Evolutionary conservation across 352 stramenopile genomes (phyloP).

Genomic region (Phytophthora europaea): DNA sequence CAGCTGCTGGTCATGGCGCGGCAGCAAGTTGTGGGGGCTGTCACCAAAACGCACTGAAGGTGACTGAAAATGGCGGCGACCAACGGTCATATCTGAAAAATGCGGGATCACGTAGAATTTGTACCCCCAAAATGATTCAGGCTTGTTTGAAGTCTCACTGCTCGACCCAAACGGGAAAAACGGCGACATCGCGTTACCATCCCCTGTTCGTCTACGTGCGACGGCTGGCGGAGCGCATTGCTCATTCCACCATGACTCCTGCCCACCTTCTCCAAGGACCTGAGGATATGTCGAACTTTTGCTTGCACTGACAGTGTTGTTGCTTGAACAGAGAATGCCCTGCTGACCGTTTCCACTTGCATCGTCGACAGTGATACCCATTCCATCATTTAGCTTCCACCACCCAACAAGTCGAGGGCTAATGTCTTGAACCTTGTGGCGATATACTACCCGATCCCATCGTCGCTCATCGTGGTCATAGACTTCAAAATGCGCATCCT

Average conservation of each 20-base stretch:
- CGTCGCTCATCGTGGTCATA: slow-evolving; percentile 59
- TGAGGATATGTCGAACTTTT: neutral
- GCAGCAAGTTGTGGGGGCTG: slow-evolving; percentile 20
- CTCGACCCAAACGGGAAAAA: slow-evolving; percentile 39
- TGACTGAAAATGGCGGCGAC: slow-evolving; percentile 59
- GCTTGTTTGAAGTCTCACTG: neutral
- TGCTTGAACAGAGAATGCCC: slow-evolving; percentile 10
- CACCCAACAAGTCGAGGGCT: slow-evolving; percentile 54
- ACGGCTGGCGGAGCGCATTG: slow-evolving; percentile 33
- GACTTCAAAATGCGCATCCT: slow-evolving; percentile 62
- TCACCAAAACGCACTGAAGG: slow-evolving; percentile 38
- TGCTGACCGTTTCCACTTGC: slow-evolving; percentile 45
- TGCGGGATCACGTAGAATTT: slow-evolving; percentile 81
- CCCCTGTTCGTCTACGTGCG: slow-evolving; percentile 41
- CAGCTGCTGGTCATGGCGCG: slow-evolving; percentile 69
- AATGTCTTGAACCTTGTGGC: slow-evolving; percentile 72
- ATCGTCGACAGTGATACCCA: slow-evolving; percentile 49
- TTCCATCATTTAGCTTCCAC: slow-evolving; percentile 76
- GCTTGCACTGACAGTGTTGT: slow-evolving; percentile 2
- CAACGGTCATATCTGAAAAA: slow-evolving; percentile 62
- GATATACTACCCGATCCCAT: slow-evolving; percentile 71
- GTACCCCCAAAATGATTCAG: slow-evolving; percentile 65
- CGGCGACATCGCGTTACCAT: slow-evolving; percentile 19
- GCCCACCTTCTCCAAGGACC: slow-evolving; percentile 14
- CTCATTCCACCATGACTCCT: slow-evolving; percentile 33